phyloP scores from a whole-genome alignment of 768 basidiomycete species.

The Termitomyces sp. region DNA sequence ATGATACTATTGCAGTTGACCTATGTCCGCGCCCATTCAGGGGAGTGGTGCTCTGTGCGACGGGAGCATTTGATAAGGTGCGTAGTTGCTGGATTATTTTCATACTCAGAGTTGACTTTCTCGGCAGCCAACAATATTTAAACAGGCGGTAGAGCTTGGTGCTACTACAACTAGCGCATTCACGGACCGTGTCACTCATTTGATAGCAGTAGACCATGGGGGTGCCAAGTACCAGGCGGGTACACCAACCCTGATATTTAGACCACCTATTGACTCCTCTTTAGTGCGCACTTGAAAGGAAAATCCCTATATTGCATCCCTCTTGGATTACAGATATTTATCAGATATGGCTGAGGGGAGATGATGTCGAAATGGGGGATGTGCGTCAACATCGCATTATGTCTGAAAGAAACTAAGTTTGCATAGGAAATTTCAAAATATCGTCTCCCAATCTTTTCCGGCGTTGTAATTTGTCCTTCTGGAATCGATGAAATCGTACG shows the following conservation, averaged over 20 bases:
- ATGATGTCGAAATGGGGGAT: slow-evolving; percentile 64
- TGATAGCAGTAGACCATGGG: slow-evolving; percentile 76
- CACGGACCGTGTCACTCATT: slow-evolving; percentile 84
- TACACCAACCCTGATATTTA: not conserved
- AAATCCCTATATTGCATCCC: slow-evolving; percentile 73
- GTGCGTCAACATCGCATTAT: slow-evolving; percentile 30
- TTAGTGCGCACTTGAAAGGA: slow-evolving; percentile 78
- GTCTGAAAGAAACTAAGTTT: not conserved
- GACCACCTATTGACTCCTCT: slow-evolving; percentile 4
- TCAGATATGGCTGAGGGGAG: slow-evolving; percentile 71
- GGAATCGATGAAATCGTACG: slow-evolving; percentile 61
- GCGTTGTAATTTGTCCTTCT: slow-evolving; percentile 65
- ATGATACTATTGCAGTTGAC: slow-evolving; percentile 40
- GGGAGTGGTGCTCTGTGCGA: slow-evolving; percentile 64
- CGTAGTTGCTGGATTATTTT: slow-evolving; percentile 11
- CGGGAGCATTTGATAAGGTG: slow-evolving; percentile 78
- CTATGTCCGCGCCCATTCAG: slow-evolving; percentile 64
- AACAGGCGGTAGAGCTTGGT: slow-evolving; percentile 77
- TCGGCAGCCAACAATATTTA: slow-evolving; percentile 60
- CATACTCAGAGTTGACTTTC: not conserved
- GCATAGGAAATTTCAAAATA: slow-evolving; percentile 51
- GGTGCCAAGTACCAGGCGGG: slow-evolving; percentile 78
- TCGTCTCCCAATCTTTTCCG: slow-evolving; percentile 70
- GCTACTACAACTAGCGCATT: slow-evolving; percentile 65
- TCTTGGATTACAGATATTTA: slow-evolving; percentile 76